Conservation (phyloP, 164 flowering plant genomes). For the Vitis amurensis region DNA sequence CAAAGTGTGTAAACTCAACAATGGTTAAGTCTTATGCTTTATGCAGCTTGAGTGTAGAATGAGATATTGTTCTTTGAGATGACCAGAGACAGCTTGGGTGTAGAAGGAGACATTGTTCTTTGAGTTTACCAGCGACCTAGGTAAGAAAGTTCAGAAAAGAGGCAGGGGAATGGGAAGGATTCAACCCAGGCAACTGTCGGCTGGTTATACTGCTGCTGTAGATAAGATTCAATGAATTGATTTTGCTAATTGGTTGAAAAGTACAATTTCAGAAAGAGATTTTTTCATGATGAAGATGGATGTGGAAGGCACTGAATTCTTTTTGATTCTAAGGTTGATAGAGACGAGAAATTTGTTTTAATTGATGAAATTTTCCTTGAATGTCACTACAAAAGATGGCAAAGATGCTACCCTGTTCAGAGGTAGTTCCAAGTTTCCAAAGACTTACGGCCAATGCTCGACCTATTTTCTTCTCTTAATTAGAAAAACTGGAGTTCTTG, state of each 20-base stretch:
- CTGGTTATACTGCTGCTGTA: conserved; percentile 38
- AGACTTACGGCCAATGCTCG: conserved; percentile 85
- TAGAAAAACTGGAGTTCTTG: conserved; percentile 81
- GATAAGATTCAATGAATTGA: conserved; percentile 82
- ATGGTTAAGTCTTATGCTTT: conserved; percentile 68
- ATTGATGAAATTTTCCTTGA: conserved; percentile 94
- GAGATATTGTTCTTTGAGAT: conserved; percentile 82
- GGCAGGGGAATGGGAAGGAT: conserved; percentile 94
- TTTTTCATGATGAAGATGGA: conserved; percentile 99
- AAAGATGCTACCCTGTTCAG: conserved; percentile 87
- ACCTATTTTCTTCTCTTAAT: conserved; percentile 65
- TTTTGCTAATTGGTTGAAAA: conserved; percentile 89
- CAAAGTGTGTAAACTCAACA: conserved; percentile 60
- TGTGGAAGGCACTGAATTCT: conserved; percentile 96
- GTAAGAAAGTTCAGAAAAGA: conserved; percentile 40
- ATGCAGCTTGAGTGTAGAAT: conserved; percentile 92
- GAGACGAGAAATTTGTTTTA: conserved; percentile 91
- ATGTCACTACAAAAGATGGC: conserved; percentile 98
- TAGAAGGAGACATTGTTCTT: conserved; percentile 77
- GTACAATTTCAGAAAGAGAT: conserved; percentile 65
- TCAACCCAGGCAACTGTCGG: conserved; percentile 40
- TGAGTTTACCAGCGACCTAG: conserved; percentile 72
- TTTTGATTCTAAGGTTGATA: conserved; percentile 80
- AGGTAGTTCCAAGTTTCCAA: conserved; percentile 73
- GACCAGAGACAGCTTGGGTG: conserved; percentile 80